phyloP scores from a whole-genome alignment of 2,329 filamentous ascomycete genomes.

The Coniochaeta sp. region DNA sequence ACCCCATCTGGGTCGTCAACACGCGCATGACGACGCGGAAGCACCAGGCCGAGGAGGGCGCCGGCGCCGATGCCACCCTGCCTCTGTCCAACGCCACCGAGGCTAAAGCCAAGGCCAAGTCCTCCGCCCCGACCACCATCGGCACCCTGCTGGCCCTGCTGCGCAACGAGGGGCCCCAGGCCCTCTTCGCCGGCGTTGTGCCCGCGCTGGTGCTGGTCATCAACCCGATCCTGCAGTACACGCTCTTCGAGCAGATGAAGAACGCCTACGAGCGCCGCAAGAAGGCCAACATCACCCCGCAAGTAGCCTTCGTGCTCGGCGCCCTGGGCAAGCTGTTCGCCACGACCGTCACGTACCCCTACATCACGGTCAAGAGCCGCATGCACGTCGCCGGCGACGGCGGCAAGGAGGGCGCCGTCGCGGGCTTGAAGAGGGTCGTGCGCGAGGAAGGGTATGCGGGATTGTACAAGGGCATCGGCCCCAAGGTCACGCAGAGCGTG shows the following conservation, averaged over 20 bases:
- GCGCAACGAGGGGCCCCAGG: constrained; percentile 72
- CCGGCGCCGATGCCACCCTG: constrained; percentile 21
- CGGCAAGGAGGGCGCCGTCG: constrained; percentile 72
- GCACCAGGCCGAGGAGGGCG: constrained; percentile 32
- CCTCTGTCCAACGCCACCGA: constrained; percentile 15
- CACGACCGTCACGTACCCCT: constrained; percentile 91
- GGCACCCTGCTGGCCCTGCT: constrained; percentile 75
- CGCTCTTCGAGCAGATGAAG: constrained; percentile 97
- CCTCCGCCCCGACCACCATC: constrained; percentile 63
- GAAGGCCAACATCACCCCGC: constrained; percentile 67
- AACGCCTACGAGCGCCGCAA: constrained; percentile 66
- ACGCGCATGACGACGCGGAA: constrained; percentile 93
- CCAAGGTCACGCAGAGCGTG: constrained; percentile 95
- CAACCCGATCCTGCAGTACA: constrained; percentile 98
- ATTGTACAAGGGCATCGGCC: constrained; percentile 89
- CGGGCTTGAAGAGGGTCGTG: constrained; percentile 71
- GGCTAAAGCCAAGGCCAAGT: constrained; percentile 14
- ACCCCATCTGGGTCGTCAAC: constrained; percentile 99
- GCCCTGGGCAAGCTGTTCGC: constrained; percentile 92
- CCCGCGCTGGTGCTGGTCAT: constrained; percentile 91
- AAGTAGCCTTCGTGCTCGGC: constrained; percentile 83
- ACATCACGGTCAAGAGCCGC: constrained; percentile 96
- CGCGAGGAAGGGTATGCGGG: constrained; percentile 86
- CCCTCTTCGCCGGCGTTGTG: constrained; percentile 86
- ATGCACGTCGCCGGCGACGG: constrained; percentile 89